phyloP scores from a whole-genome alignment of 1,284 basidiomycete genomes.

The Boletus semigastroideus region DNA sequence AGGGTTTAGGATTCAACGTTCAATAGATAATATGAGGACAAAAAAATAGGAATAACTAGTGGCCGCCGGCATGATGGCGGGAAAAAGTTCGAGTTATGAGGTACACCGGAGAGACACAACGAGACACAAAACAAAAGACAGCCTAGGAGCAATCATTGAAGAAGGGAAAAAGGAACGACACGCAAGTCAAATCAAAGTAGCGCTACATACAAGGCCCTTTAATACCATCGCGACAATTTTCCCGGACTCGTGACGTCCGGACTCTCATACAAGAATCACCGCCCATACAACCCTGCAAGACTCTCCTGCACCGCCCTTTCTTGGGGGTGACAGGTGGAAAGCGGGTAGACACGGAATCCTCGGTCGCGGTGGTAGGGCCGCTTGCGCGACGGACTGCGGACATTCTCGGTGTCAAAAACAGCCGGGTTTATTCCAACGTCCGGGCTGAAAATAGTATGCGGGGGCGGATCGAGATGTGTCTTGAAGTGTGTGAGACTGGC shows the following conservation, averaged over 20 bases:
- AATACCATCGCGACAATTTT: constrained; percentile 54
- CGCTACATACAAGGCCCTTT: background rate
- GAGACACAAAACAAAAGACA: constrained; percentile 2
- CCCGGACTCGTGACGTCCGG: constrained; percentile 48
- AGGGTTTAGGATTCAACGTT: no score
- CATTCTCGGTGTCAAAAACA: constrained; percentile 38
- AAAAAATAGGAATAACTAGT: constrained; percentile 2
- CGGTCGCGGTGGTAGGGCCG: constrained; percentile 36
- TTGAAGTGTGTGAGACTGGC: constrained; percentile 64
- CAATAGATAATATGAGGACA: no score
- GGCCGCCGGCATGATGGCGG: background rate
- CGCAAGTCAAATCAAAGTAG: background rate
- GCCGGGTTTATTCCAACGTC: constrained; percentile 39
- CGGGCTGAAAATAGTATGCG: constrained; percentile 38
- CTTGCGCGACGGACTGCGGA: constrained; percentile 56
- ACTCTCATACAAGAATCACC: constrained; percentile 57
- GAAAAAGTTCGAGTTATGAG: background rate
- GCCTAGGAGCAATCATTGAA: constrained; percentile 3
- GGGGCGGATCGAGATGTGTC: constrained; percentile 60
- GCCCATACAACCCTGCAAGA: constrained; percentile 57
- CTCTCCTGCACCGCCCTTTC: constrained; percentile 47
- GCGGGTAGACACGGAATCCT: constrained; percentile 20
- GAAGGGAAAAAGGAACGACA: background rate
- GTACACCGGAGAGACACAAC: constrained; percentile 18
- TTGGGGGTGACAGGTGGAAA: constrained; percentile 60